phyloP scores from a whole-genome alignment of 768 basidiomycete genomes.

The Termitomyces sp. region DNA sequence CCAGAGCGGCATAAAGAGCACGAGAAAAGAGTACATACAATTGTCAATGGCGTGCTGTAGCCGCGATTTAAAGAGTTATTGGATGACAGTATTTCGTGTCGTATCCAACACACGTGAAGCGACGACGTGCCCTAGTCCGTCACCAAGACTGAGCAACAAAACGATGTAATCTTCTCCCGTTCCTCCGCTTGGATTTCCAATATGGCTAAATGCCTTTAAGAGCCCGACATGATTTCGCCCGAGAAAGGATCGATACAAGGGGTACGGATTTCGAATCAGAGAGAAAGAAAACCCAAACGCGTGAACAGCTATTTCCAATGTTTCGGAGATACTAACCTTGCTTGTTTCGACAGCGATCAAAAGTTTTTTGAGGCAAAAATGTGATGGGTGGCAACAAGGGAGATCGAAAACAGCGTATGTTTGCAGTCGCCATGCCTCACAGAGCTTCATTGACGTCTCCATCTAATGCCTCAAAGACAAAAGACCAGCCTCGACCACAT shows the following conservation, averaged over 20 bases:
- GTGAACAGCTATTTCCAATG: neutral
- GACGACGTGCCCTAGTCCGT: slow-evolving; percentile 12
- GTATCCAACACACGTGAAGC: slow-evolving; percentile 8
- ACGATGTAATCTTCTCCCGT: neutral
- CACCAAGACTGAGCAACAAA: slow-evolving; percentile 10
- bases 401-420: slow-evolving; percentile 4
- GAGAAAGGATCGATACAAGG: neutral
- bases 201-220: neutral
- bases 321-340: neutral
- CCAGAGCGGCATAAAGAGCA: neutral
- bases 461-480: neutral
- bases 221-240: slow-evolving; percentile 3
- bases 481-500: slow-evolving; percentile 12
- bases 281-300: neutral
- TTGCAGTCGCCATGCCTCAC: neutral
- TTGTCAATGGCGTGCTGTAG: slow-evolving; percentile 12
- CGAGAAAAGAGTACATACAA: slow-evolving; percentile 4
- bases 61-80: slow-evolving; percentile 12
- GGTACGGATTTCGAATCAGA: neutral
- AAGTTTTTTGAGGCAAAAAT: neutral
- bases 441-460: neutral
- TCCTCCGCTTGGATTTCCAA: neutral
- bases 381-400: slow-evolving; percentile 1
- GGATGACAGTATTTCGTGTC: slow-evolving; percentile 11
- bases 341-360: neutral